phyloP scores from a whole-genome alignment of 192 early-diverging fungal genomes.

The Dissophora ornata region DNA sequence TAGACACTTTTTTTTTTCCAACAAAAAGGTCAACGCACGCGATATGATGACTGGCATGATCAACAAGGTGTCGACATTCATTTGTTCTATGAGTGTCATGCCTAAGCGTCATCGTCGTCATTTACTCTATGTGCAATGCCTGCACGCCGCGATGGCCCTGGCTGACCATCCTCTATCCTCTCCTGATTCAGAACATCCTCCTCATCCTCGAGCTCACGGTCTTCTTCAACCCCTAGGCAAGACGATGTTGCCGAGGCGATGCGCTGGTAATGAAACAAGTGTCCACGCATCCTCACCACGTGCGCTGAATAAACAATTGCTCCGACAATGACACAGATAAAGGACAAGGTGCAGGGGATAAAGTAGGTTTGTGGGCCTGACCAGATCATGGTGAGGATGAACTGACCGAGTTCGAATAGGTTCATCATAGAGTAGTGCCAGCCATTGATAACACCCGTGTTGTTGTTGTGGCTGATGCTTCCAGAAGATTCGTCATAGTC shows the following conservation, averaged over 20 bases:
- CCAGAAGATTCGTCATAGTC: no score
- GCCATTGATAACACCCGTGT: slow-evolving; percentile 43
- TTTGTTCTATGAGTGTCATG: not conserved
- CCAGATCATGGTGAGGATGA: slow-evolving; percentile 51
- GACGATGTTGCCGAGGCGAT: slow-evolving; percentile 23
- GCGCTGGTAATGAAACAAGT: slow-evolving; percentile 54
- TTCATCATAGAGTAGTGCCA: slow-evolving; percentile 54
- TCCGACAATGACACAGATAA: slow-evolving; percentile 29
- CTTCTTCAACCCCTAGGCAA: not conserved
- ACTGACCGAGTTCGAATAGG: slow-evolving; percentile 34
- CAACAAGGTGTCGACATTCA: no score
- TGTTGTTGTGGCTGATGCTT: slow-evolving; percentile 3
- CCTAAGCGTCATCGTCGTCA: not conserved
- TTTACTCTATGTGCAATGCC: slow-evolving; percentile 10
- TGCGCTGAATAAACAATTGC: slow-evolving; percentile 41
- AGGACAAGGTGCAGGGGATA: slow-evolving; percentile 48
- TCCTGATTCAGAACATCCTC: not conserved
- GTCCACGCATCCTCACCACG: slow-evolving; percentile 33
- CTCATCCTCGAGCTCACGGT: not conserved
- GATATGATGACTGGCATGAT: no score
- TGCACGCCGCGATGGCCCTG: slow-evolving; percentile 1
- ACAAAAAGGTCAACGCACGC: no score
- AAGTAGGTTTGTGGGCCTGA: slow-evolving; percentile 42
- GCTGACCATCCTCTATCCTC: not conserved
- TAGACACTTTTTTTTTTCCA: no score